These are phyloP conservation scores for Acacia confusa DNA, from an alignment of 306 rosid species.

Conservation along the genomic window DNA sequence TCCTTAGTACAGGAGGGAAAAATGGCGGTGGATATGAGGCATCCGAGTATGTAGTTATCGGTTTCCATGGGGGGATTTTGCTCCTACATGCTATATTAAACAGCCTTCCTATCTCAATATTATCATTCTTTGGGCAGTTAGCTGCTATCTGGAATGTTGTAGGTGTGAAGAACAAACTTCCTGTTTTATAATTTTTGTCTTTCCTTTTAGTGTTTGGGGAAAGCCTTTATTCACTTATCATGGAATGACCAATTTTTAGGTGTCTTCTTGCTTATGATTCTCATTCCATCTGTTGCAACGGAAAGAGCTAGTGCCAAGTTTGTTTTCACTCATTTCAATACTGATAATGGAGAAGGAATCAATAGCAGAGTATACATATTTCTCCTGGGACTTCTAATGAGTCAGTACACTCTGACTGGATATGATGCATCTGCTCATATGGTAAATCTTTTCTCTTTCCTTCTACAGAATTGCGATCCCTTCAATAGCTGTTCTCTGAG, in stretches of 20 bases:
- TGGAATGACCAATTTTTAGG: slow-evolving; percentile 46
- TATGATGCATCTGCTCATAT: slow-evolving; percentile 98
- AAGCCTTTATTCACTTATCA: slow-evolving; percentile 27
- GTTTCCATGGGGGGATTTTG: slow-evolving; percentile 74
- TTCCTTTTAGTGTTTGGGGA: background rate
- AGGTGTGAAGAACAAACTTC: slow-evolving; percentile 49
- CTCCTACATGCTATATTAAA: slow-evolving; percentile 72
- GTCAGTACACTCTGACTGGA: slow-evolving; percentile 89
- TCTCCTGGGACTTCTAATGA: slow-evolving; percentile 87
- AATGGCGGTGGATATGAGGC: slow-evolving; percentile 78
- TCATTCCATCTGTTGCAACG: slow-evolving; percentile 72
- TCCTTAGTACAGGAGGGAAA: slow-evolving; percentile 88
- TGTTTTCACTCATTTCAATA: slow-evolving; percentile 90
- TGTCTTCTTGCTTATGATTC: slow-evolving; percentile 83
- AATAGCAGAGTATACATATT: slow-evolving; percentile 69
- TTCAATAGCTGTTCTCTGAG: slow-evolving; percentile 19
- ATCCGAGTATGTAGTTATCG: slow-evolving; percentile 73
- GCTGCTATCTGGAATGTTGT: slow-evolving; percentile 87
- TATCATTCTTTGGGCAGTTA: slow-evolving; percentile 87
- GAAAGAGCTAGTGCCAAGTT: slow-evolving; percentile 81
- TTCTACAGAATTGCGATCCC: slow-evolving; percentile 16
- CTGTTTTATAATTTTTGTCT: slow-evolving; percentile 5
- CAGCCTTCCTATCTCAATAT: slow-evolving; percentile 73
- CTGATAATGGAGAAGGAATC: slow-evolving; percentile 83
- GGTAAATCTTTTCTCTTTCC: slow-evolving; percentile 47